Conservation (phyloP, 192 early-diverging fungal species). For the Mortierella alpina region DNA sequence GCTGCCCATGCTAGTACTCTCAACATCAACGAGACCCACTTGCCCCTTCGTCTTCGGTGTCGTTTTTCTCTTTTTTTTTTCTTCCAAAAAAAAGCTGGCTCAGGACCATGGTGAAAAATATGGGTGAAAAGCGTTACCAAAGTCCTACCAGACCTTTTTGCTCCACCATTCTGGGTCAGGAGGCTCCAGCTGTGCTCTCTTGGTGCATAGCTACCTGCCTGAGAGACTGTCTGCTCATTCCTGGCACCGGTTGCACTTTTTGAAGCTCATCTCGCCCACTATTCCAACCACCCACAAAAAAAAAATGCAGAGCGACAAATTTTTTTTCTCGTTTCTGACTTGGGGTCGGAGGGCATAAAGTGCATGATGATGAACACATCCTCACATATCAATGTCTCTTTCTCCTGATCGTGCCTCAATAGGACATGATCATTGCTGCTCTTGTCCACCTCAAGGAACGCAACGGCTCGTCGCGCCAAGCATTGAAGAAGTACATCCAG, state of each 20-base stretch:
- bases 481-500: slow-evolving; percentile 83
- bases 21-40: neutral
- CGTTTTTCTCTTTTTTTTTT: neutral
- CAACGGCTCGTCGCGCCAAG: slow-evolving; percentile 76
- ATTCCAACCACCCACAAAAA: neutral
- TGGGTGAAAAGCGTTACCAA: neutral
- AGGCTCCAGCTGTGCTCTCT: too few relatives aligned
- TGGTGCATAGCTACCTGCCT: too few relatives aligned
- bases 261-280: neutral
- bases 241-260: too few relatives aligned
- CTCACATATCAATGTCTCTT: neutral
- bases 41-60: neutral
- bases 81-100: slow-evolving; percentile 24
- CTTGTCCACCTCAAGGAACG: slow-evolving; percentile 74
- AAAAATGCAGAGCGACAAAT: neutral
- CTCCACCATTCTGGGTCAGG: too few relatives aligned
- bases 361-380: neutral
- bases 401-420: neutral
- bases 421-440: slow-evolving; percentile 60
- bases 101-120: slow-evolving; percentile 23
- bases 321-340: neutral
- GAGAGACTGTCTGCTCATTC: too few relatives aligned
- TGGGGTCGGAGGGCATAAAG: slow-evolving; percentile 2
- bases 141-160: neutral
- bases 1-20: neutral